Evolutionary conservation across 2,329 filamentous ascomycete species (phyloP).

Genomic region (Thermothelomyces thermophilus): DNA sequence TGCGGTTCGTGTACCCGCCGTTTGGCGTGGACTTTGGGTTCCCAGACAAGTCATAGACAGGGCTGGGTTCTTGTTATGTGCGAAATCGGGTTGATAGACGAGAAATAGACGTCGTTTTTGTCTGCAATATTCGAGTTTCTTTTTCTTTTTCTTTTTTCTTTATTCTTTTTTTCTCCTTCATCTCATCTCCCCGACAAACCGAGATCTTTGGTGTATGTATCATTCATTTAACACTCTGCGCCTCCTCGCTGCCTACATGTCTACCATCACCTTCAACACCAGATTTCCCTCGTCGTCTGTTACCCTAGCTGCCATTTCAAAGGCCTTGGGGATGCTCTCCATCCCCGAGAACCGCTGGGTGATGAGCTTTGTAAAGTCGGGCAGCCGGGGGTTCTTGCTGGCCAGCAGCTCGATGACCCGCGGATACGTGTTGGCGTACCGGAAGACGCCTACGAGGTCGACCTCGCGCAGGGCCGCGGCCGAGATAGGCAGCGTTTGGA

Average conservation of each 20-base stretch:
- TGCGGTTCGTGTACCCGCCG: conserved; percentile 61
- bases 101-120: not conserved
- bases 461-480: conserved; percentile 63
- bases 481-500: conserved; percentile 63
- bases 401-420: conserved; percentile 45
- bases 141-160: not conserved
- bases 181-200: not conserved
- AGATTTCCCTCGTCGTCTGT: conserved; percentile 63
- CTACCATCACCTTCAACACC: conserved; percentile 59
- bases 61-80: not conserved
- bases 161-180: not conserved
- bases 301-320: conserved; percentile 64
- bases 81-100: not conserved
- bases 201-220: no score
- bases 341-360: conserved; percentile 65
- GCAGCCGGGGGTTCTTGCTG: conserved; percentile 45
- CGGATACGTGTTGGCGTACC: conserved; percentile 70
- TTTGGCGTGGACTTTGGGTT: conserved; percentile 66
- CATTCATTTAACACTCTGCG: no score
- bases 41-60: conserved; percentile 51
- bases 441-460: conserved; percentile 64
- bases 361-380: conserved; percentile 60
- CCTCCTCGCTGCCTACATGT: conserved; percentile 2
- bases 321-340: conserved; percentile 57
- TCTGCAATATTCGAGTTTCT: no score